Evolutionary conservation across 139 green algal species (phyloP), one percentile per base, ranked within the genome.

Genomic region (Ulvella scutata): DNA sequence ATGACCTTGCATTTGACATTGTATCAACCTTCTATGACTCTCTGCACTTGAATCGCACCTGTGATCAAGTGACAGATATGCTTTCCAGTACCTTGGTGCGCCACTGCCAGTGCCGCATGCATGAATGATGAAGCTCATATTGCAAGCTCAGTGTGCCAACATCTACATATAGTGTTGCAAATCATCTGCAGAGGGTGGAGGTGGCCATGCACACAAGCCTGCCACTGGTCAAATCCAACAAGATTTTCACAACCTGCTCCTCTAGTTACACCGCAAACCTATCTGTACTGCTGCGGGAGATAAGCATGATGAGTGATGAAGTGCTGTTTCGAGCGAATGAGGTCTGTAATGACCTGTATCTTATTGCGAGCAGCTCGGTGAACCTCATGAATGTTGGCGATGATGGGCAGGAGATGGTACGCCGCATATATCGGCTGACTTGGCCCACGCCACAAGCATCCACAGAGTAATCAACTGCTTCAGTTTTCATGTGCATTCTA

Each of bases 151-250:
- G n/a, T n/a, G n/a, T n/a, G n/a, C n/a, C n/a, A n/a, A n/a, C n/a
- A n/a, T n/a, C n/a, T n/a, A n/a, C n/a, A n/a, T n/a, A n/a, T n/a
- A n/a, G n/a, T n/a, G n/a, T n/a, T n/a, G n/a, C n/a, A n/a, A n/a
- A n/a, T n/a, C n/a, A n/a, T n/a, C n/a, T n/a, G n/a, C n/a, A n/a
- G n/a, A n/a, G 17, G 6, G 37, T 74, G 35, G 37, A 79, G 31
- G 75, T 75, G 23, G 40, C 40, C 40, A 59, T 59, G 72, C 43
- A 67, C 26, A 75, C 72, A 10, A 75, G 72, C 37, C 23, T 38
- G 28, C 62, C 36, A n/a, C 2, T 75, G 20, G 38, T 75, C n/a
- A 34, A 62, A 17, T 26, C 10, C 0, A 72, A 26, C 23, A 20
- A 72, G 23, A 34, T 75, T 72, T 75, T 75, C 26, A 29, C 13